phyloP scores from a whole-genome alignment of 306 rosid genomes.

The Biancaea sappan region DNA sequence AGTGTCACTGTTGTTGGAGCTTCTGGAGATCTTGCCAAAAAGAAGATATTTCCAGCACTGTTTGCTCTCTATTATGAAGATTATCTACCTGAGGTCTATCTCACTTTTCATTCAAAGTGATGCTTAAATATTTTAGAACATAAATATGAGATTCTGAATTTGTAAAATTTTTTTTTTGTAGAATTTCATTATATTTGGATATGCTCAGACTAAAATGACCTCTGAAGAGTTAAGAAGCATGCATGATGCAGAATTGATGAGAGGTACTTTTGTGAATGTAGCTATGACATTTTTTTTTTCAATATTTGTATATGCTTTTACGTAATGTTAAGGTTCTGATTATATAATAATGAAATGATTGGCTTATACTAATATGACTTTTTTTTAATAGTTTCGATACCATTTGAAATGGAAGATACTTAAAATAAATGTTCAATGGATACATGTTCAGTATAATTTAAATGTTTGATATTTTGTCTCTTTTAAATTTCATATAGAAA shows the following conservation, averaged over 20 bases:
- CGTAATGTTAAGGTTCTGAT: too few relatives aligned
- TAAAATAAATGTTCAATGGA: too few relatives aligned
- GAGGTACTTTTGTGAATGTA: conserved; percentile 52
- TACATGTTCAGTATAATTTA: too few relatives aligned
- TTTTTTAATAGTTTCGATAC: too few relatives aligned
- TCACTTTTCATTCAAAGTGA: conserved; percentile 22
- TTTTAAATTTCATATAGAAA: too few relatives aligned
- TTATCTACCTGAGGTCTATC: conserved; percentile 89
- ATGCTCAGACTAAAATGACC: conserved; percentile 83
- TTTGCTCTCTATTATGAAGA: conserved; percentile 93
- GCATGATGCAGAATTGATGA: conserved; percentile 91
- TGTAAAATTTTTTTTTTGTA: conserved; percentile 47
- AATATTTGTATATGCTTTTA: too few relatives aligned
- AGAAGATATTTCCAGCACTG: conserved; percentile 97
- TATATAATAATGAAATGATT: too few relatives aligned
- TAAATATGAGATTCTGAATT: conserved; percentile 17
- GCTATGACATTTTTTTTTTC: conserved; percentile 1
- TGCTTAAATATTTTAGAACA: conserved; percentile 22
- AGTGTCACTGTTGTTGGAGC: conserved; percentile 94
- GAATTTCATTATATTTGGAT: conserved; percentile 82
- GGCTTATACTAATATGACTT: too few relatives aligned
- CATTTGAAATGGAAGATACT: too few relatives aligned
- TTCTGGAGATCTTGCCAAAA: conserved; percentile 97
- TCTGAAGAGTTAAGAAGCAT: conserved; percentile 76
- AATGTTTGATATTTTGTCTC: too few relatives aligned